phyloP scores from a whole-genome alignment of 768 basidiomycete genomes.

The Collybia sordida region DNA sequence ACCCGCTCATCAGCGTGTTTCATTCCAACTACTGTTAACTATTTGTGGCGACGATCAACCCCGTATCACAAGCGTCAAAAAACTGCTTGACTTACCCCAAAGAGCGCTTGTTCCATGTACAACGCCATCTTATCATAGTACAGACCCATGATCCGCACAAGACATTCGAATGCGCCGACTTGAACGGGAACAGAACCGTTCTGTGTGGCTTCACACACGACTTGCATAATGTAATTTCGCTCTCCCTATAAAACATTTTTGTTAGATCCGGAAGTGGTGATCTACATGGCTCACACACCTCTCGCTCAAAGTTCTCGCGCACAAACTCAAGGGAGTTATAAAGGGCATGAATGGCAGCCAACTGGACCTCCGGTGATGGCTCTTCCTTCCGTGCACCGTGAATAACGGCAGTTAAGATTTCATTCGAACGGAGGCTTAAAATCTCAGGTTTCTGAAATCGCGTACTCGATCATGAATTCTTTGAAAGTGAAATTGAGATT shows the following conservation, averaged over 20 bases:
- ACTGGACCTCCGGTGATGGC: conserved; percentile 84
- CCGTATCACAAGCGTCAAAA: conserved; percentile 9
- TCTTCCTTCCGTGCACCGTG: conserved; percentile 98
- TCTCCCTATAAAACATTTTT: conserved; percentile 66
- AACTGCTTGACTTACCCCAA: conserved; percentile 66
- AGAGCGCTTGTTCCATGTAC: conserved; percentile 99
- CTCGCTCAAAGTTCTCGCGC: conserved; percentile 95
- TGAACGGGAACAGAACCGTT: conserved; percentile 78
- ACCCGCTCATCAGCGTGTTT: conserved; percentile 89
- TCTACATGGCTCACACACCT: conserved; percentile 54
- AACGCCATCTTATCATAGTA: conserved; percentile 99
- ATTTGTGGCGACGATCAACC: conserved; percentile 15
- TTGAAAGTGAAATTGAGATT: conserved; percentile 3
- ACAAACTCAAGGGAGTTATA: conserved; percentile 97
- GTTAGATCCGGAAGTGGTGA: conserved; percentile 8
- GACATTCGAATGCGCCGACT: conserved; percentile 93
- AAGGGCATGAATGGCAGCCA: conserved; percentile 89
- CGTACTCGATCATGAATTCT: conserved; percentile 10
- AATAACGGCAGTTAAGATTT: conserved; percentile 97
- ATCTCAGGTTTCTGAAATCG: conserved; percentile 84
- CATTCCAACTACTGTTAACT: conserved; percentile 99
- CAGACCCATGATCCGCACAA: conserved; percentile 94
- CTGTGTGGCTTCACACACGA: conserved; percentile 98
- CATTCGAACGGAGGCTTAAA: conserved; percentile 85
- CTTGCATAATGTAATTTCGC: conserved; percentile 99